Evolutionary conservation across 352 stramenopile genomes (phyloP), one percentile per base, ranked within the genome.

Genomic region (Phytopythium sindhum): DNA sequence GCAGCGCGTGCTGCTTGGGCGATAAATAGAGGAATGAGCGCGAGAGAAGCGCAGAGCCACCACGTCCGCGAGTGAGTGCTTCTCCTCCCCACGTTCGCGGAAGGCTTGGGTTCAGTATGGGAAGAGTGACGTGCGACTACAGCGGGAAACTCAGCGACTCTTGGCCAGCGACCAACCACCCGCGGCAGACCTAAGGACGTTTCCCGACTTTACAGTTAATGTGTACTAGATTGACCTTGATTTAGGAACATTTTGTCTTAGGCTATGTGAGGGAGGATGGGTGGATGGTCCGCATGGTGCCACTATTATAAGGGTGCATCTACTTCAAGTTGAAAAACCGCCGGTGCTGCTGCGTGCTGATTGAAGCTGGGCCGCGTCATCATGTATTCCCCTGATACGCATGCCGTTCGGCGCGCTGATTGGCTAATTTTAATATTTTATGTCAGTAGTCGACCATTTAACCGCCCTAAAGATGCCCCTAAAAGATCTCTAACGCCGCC

Each of bases 31-130:
- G 17, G 51, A 57, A 31, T 57, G 51, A 57, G 51, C 29, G 50
- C 9, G 52, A 56, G 47, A 70, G 68, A 44, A 65, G 62, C 7
- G 65, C 61, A 39, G 39, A 42, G 42, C 41, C 11, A 24, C 47
- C 24, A 54, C 24, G 47, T 48, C 42, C 47, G 19, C 23, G 39
- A 6, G 17, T 10, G 23, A 17, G n/a, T 26, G 7, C 21, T 17
- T 29, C n/a, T 15, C 23, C 45, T 52, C 45, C n/a, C 4, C 45
- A 52, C 45, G 23, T 17, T 52, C 21, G 19, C 45, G 0, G 2
- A 0, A 10, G 12, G n/a, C 24, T 54, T 54, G 47, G 47, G 14
- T 35, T 54, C 24, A 54, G 47, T 54, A 54, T 54, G 23, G 24
- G 4, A 14, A 0, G 47, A 12, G 42, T 21, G 15, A 26, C 42